Percentiles rank a stretch among this genome's conserved stretches.
phyloP scores from a whole-genome alignment of 495 filamentous ascomycete species.

The Penicillium paxilli region DNA sequence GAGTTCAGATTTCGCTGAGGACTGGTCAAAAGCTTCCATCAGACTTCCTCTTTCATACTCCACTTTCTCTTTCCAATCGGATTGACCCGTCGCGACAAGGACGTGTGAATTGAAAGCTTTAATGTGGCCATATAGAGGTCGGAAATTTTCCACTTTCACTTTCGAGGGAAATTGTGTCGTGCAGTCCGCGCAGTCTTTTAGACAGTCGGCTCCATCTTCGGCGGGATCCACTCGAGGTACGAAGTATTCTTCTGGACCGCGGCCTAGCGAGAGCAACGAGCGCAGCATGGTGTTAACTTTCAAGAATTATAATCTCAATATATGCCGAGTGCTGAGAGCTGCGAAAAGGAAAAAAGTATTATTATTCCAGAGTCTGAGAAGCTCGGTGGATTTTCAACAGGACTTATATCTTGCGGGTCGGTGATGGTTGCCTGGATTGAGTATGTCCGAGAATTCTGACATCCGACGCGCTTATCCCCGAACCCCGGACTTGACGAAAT shows the following conservation, averaged over 20 bases:
- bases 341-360: too few relatives aligned
- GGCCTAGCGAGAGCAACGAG: slow-evolving; percentile 35
- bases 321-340: too few relatives aligned
- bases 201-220: slow-evolving; percentile 81
- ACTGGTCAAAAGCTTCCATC: slow-evolving; percentile 78
- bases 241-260: slow-evolving; percentile 29
- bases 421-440: too few relatives aligned
- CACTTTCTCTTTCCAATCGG: slow-evolving; percentile 87
- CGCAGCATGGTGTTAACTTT: slow-evolving; percentile 36
- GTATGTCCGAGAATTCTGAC: too few relatives aligned
- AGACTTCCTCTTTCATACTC: slow-evolving; percentile 84
- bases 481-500: too few relatives aligned
- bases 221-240: slow-evolving; percentile 60
- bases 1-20: slow-evolving; percentile 59
- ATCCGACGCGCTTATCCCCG: too few relatives aligned
- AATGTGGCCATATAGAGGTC: slow-evolving; percentile 78
- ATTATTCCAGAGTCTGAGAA: too few relatives aligned
- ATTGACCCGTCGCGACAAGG: slow-evolving; percentile 87
- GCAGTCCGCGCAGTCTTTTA: slow-evolving; percentile 82
- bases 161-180: slow-evolving; percentile 70
- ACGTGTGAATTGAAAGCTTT: slow-evolving; percentile 85
- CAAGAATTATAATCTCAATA: too few relatives aligned
- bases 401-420: too few relatives aligned
- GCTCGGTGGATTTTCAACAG: too few relatives aligned
- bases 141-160: slow-evolving; percentile 69